Evolutionary conservation across 441 rosid genomes (phyloP).

Genomic region (Pelargonium fulgidum): DNA sequence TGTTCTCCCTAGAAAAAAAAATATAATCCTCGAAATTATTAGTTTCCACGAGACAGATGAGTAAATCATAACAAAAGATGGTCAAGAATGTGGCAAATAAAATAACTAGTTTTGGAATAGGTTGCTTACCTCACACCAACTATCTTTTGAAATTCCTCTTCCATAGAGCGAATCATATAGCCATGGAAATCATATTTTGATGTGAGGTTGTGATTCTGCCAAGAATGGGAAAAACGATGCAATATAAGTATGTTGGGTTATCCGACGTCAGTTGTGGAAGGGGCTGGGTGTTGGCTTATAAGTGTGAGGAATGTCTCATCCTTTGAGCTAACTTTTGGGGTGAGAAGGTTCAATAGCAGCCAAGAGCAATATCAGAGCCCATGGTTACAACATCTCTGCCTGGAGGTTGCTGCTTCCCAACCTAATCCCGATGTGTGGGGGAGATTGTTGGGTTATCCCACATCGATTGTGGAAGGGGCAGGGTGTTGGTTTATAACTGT

Average conservation of each 20-base stretch:
- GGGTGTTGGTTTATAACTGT: too few species aligned
- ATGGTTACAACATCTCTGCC: too few species aligned
- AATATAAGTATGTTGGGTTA: background rate
- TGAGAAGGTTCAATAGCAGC: too few species aligned
- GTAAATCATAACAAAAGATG: background rate
- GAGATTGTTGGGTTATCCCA: too few species aligned
- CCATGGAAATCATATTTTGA: conserved; percentile 72
- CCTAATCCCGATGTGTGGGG: too few species aligned
- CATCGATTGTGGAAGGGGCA: too few species aligned
- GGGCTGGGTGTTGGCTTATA: too few species aligned
- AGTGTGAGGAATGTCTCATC: too few species aligned
- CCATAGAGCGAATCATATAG: conserved; percentile 94
- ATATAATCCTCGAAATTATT: background rate
- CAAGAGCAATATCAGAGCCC: too few species aligned
- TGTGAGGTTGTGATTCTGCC: conserved; percentile 79
- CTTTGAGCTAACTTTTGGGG: too few species aligned
- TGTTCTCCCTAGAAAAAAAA: background rate
- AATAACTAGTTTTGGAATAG: background rate
- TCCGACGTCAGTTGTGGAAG: too few species aligned
- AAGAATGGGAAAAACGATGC: conserved; percentile 14
- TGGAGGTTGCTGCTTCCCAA: too few species aligned
- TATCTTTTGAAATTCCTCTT: conserved; percentile 84
- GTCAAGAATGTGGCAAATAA: background rate
- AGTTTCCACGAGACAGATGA: background rate
- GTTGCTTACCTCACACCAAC: conserved; percentile 76